Conservation (phyloP, 2,329 filamentous ascomycete genomes). For the Xylariaceae sp. region DNA sequence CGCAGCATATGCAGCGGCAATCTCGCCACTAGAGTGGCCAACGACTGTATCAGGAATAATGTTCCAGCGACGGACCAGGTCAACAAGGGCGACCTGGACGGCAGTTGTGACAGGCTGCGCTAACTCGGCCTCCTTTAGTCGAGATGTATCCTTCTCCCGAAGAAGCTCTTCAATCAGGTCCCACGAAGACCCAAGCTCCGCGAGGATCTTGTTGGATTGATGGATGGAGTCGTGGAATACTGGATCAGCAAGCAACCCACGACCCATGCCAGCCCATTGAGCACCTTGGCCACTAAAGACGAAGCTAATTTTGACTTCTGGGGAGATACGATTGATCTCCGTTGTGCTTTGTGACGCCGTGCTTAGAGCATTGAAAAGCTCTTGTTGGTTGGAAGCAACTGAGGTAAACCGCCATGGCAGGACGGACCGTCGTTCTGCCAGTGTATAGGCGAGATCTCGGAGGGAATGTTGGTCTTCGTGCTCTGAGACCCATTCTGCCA, state of each 20-base stretch:
- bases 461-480: too few relatives aligned
- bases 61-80: not conserved
- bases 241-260: conserved; percentile 33
- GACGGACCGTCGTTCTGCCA: too few relatives aligned
- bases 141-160: not conserved
- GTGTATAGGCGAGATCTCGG: too few relatives aligned
- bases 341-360: too few relatives aligned
- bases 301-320: too few relatives aligned
- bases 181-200: conserved; percentile 9
- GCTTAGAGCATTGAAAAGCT: too few relatives aligned
- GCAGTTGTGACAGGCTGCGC: not conserved
- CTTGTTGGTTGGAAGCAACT: too few relatives aligned
- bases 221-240: conserved; percentile 29
- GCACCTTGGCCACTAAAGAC: conserved; percentile 48
- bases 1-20: not conserved
- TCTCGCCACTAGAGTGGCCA: not conserved
- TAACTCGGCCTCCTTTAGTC: not conserved
- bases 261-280: conserved; percentile 44
- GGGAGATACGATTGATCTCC: too few relatives aligned
- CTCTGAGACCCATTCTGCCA: too few relatives aligned
- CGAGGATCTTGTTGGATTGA: not conserved
- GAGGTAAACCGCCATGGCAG: too few relatives aligned
- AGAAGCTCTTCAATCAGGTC: not conserved
- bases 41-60: not conserved
- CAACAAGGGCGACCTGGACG: not conserved